phyloP scores from a whole-genome alignment of 805 yeast species.

The Ogataea haglerorum region DNA sequence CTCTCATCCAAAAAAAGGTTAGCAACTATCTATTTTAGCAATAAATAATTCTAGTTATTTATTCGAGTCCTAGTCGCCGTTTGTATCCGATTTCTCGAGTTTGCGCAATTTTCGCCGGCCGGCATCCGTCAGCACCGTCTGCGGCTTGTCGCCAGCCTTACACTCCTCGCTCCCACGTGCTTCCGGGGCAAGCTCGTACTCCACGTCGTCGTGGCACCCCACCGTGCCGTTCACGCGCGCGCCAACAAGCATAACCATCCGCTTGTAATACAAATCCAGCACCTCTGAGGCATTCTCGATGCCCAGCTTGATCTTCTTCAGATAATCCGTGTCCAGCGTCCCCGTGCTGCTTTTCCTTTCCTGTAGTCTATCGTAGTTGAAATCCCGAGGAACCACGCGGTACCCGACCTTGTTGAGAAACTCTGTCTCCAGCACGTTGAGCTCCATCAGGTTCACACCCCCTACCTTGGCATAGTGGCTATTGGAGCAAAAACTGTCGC shows the following conservation, averaged over 20 bases:
- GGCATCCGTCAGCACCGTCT: neutral
- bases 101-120: conserved; percentile 2
- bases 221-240: conserved; percentile 10
- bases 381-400: conserved; percentile 61
- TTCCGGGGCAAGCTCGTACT: conserved; percentile 9
- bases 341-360: conserved; percentile 27
- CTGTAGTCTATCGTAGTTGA: conserved; percentile 31
- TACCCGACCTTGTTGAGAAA: conserved; percentile 78
- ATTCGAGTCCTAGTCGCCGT: neutral
- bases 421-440: conserved; percentile 85
- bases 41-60: neutral
- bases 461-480: conserved; percentile 95
- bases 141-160: neutral
- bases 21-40: neutral
- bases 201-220: conserved; percentile 30
- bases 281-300: conserved; percentile 37
- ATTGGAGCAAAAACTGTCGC: conserved; percentile 93
- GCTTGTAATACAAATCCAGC: conserved; percentile 44
- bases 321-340: conserved; percentile 31
- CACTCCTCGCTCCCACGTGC: neutral
- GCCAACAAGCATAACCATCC: conserved; percentile 51
- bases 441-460: conserved; percentile 78
- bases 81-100: neutral
- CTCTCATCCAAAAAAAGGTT: neutral
- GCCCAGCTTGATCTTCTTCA: conserved; percentile 24